A percentile compares a stretch with the other conserved stretches of the same genome.
These are phyloP conservation scores for Coemansia sp. DNA, from an alignment of 192 early-diverging fungal species.

Conservation along the genomic window DNA sequence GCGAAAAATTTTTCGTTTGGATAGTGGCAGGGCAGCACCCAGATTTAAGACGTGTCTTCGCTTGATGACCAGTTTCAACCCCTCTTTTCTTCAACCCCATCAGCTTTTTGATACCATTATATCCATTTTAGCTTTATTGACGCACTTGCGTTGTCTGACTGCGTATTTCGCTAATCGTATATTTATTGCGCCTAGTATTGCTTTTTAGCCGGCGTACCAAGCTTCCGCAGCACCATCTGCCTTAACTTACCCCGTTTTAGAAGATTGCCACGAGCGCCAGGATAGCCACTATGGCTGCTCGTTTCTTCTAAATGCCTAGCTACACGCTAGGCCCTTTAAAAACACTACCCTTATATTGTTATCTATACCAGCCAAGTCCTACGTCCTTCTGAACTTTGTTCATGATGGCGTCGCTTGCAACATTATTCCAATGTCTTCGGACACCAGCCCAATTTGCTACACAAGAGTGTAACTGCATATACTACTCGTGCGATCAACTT, in stretches of 20 bases:
- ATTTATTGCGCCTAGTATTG: slow-evolving; percentile 32
- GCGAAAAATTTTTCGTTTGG: slow-evolving; percentile 16
- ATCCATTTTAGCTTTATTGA: slow-evolving; percentile 3
- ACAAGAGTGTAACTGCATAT: slow-evolving; percentile 48
- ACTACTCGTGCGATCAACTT: slow-evolving; percentile 47
- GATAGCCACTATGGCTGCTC: slow-evolving; percentile 51
- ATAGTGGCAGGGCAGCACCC: not conserved
- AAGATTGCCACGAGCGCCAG: slow-evolving; percentile 42
- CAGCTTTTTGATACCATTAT: not conserved
- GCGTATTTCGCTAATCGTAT: not conserved
- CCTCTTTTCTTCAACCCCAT: not conserved
- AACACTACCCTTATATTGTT: slow-evolving; percentile 20
- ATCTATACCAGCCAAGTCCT: slow-evolving; percentile 15
- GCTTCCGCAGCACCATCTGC: slow-evolving; percentile 18
- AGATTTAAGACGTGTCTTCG: slow-evolving; percentile 17
- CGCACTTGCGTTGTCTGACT: not conserved
- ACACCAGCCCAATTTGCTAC: slow-evolving; percentile 36
- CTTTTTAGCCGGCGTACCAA: slow-evolving; percentile 24
- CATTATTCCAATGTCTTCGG: slow-evolving; percentile 47
- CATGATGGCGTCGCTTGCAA: slow-evolving; percentile 50
- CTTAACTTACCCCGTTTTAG: slow-evolving; percentile 35
- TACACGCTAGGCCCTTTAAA: slow-evolving; percentile 26
- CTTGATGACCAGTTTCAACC: slow-evolving; percentile 9
- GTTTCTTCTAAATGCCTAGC: slow-evolving; percentile 54
- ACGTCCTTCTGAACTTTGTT: slow-evolving; percentile 44